Evolutionary conservation across 2,329 filamentous ascomycete genomes (phyloP), one percentile per base, ranked within the genome.

Genomic region (Ophiosphaerella narmari): DNA sequence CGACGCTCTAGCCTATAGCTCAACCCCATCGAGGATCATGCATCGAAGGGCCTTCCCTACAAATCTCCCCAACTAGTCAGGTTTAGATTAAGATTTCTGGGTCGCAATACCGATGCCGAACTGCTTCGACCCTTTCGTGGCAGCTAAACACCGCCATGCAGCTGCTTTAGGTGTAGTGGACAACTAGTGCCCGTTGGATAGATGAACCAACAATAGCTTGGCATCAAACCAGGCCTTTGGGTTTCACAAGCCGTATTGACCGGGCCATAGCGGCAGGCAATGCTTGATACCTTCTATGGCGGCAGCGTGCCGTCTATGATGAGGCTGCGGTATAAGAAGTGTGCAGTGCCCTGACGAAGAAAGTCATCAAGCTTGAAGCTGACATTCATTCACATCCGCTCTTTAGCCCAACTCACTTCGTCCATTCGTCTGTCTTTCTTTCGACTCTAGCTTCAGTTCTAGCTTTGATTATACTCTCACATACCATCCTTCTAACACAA

Each of bases 311-410:
- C 57, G 54, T 55, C 42, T 48, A 54, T 2, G 11, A 11, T 29
- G 55, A 40, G 57, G 42, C 33, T 38, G 46, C 46, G 44, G 57
- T 67, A 66, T 65, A 66, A 66, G 63, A 66, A 49, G 48, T 55
- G 46, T 42, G 23, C 14, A 23, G 33, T 36, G 24, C 29, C 52
- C 59, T 39, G 18, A 5, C 32, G 23, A 51, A 41, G 45, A 47
- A 57, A 51, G 49, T 35, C 46, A 62, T 54, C 62, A 67, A 60
- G 65, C 65, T 67, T 68, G 65, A 68, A 53, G 65, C 65, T 68
- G 59, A 66, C 63, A 63, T 57, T 66, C 65, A 58, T 59, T 63
- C 60, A 59, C 54, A 63, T 44, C 66, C 63, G 49, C 63, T 66
- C 63, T 63, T 67, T 65, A 59, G 52, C 59, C 65, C 45, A 55